Conservation (phyloP, 2,329 filamentous ascomycete species). For the Aplosporella prunicola region DNA sequence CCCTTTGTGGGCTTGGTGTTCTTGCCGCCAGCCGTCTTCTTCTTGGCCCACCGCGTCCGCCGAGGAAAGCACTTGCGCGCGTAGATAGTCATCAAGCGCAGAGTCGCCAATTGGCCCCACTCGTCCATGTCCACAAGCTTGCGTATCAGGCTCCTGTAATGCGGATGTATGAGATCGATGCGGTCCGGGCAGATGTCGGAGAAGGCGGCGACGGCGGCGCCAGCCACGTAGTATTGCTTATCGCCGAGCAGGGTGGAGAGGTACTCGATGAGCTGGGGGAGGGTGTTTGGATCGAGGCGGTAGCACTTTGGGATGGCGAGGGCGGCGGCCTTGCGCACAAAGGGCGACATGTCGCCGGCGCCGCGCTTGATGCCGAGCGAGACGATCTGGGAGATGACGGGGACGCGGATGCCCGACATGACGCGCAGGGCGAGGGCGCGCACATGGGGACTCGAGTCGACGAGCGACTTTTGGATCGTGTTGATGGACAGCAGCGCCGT, state of each 20-base stretch:
- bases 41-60: conserved; percentile 50
- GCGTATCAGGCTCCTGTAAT: conserved; percentile 75
- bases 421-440: conserved; percentile 87
- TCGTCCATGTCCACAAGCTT: conserved; percentile 99
- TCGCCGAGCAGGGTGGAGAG: conserved; percentile 71
- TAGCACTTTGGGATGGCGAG: conserved; percentile 95
- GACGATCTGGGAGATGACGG: conserved; percentile 96
- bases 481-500: conserved; percentile 95
- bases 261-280: conserved; percentile 78
- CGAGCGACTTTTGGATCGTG: conserved; percentile 95
- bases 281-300: conserved; percentile 72
- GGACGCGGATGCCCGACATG: conserved; percentile 95
- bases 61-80: conserved; percentile 79
- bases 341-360: conserved; percentile 84
- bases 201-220: conserved; percentile 82
- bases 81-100: conserved; percentile 76
- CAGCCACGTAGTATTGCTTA: conserved; percentile 93
- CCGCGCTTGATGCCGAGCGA: conserved; percentile 93
- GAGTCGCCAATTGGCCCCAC: conserved; percentile 82
- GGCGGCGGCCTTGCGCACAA: conserved; percentile 86
- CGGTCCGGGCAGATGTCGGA: conserved; percentile 80
- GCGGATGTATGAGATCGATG: conserved; percentile 79
- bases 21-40: conserved; percentile 25
- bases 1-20: conserved; percentile 45
- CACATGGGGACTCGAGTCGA: conserved; percentile 81